Evolutionary conservation across 2,329 filamentous ascomycete species (phyloP), one percentile per base, ranked within the genome.

Genomic region (Mollisia scopiformis): DNA sequence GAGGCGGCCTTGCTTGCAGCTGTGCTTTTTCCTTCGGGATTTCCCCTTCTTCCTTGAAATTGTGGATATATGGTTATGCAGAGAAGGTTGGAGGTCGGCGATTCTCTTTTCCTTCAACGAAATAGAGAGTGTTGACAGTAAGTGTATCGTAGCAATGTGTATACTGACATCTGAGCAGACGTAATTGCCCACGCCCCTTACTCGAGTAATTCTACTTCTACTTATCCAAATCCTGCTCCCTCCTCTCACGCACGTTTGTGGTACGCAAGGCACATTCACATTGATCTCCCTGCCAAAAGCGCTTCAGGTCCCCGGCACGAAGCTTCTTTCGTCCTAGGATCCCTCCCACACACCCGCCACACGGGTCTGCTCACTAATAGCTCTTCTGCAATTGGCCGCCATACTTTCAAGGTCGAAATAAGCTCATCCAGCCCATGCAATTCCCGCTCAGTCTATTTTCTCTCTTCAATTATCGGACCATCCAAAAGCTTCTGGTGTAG

Each of bases 361-460:
- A 11, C 39, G 21, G n/a, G 19, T 1, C n/a, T 55, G 39, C 39
- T 56, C 28, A 46, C 37, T 30, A 56, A 33, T 39, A 33, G 16
- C 11, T 16, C 25, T 47, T 43, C 39, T 47, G 2, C n/a, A n/a
- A 47, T 27, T 49, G 43, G 23, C 8, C n/a, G 39, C 14, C 25
- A 7, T 6, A 49, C 4, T 56, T 23, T 30, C 39, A 55, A 43
- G 19, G 55, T 57, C 55, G 23, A 57, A 57, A 35, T 57, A 57
- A 57, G 55, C 55, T 57, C 39, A 47, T 50, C 21, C 31, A 39
- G 41, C 30, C 55, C 43, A 55, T 55, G 53, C 53, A 50, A 6
- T 7, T 31, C 16, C n/a, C 25, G 25, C 14, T n/a, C 27, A 19
- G 23, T 6, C 46, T 49, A 27, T 4, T 51, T 16, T 19, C 14